Evolutionary conservation across 192 early-diverging fungal genomes (phyloP), one percentile per base, ranked within the genome.

Genomic region (Coemansia sp.): DNA sequence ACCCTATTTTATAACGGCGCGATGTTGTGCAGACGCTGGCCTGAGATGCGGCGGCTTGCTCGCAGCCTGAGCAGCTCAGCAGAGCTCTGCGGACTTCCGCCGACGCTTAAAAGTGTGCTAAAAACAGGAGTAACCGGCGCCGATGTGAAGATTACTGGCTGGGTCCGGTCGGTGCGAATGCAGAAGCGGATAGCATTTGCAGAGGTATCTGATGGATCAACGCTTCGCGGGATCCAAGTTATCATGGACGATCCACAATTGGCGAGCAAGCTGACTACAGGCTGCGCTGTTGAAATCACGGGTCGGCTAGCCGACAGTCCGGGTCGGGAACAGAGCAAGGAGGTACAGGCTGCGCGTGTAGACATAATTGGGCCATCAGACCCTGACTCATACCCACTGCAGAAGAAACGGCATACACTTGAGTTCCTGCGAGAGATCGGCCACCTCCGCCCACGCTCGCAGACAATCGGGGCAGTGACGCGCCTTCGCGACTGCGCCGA

Each of bases 151-250:
- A 38, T 72, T 22, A 50, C 69, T 22, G 93, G 91, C 6, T 95
- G 93, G 93, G 72, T 93, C n/a, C 80, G 87, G 27, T 89, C 93
- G 2, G 85, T 92, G 29, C 86, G 93, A 14, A 62, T 81, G 19
- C 91, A 93, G 68, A 93, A 93, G 66, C 69, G 87, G 24, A 58
- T 88, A 19, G 84, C 87, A 10, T 95, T 95, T 70, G 83, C 88
- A 5, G 84, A 87, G 46, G 78, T 95, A 28, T 79, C 86, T 23
- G 93, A 95, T 47, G 93, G 93, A 3, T 88, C 88, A 1, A 87
- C 65, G 18, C 56, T 82, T 18, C 74, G 80, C 27, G 90, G 89
- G 0, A 73, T 95, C 7, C 93, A 95, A 55, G 83, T 87, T 10
- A 81, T 80, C 23, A 66, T 76, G 53, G 59, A 69, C 25, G 64